Conservation (phyloP, 441 rosid species). For the Brassica balearica region DNA sequence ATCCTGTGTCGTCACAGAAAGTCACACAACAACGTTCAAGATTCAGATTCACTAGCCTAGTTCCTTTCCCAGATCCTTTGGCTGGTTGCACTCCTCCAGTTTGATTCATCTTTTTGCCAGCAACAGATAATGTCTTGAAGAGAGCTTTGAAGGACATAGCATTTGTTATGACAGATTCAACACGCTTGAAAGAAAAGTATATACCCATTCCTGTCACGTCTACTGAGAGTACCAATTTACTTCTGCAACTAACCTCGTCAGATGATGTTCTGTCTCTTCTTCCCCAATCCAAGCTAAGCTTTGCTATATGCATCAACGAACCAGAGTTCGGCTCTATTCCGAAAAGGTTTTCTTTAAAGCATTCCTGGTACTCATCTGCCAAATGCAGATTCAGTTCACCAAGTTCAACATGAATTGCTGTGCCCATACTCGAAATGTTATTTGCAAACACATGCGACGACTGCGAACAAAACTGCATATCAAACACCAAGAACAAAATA, state of each 20-base stretch:
- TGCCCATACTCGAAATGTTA: slow-evolving; percentile 80
- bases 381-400: slow-evolving; percentile 94
- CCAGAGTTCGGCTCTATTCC: slow-evolving; percentile 94
- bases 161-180: slow-evolving; percentile 77
- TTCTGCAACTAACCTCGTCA: slow-evolving; percentile 64
- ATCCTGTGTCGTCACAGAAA: slow-evolving; percentile 67
- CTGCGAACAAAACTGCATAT: slow-evolving; percentile 88
- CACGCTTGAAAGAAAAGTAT: slow-evolving; percentile 75
- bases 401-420: slow-evolving; percentile 89
- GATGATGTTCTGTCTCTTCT: slow-evolving; percentile 72
- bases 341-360: slow-evolving; percentile 79
- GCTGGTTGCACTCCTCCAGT: slow-evolving; percentile 59
- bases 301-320: slow-evolving; percentile 87
- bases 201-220: slow-evolving; percentile 92
- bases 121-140: slow-evolving; percentile 64
- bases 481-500: slow-evolving; percentile 29
- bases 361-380: slow-evolving; percentile 97
- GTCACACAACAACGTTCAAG: slow-evolving; percentile 86
- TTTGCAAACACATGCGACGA: slow-evolving; percentile 96
- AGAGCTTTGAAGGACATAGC: slow-evolving; percentile 82
- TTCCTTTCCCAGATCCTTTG: slow-evolving; percentile 87
- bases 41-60: slow-evolving; percentile 74
- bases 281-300: slow-evolving; percentile 96
- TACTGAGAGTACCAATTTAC: slow-evolving; percentile 81
- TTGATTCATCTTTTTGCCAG: slow-evolving; percentile 60